phyloP scores from a whole-genome alignment of 148 eudicot species.

The Diospyros kaki region DNA sequence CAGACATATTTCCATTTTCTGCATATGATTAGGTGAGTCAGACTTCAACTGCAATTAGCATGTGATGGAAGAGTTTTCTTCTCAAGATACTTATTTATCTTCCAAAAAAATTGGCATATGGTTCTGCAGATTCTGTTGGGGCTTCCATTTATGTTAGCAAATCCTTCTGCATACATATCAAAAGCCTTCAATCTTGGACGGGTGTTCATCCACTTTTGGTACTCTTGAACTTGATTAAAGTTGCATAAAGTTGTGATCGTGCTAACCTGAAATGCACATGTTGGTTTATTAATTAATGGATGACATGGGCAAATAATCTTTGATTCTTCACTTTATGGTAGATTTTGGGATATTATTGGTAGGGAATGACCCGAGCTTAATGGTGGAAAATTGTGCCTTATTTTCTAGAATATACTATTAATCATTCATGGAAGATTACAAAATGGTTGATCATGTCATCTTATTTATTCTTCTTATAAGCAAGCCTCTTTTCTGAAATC shows the following conservation, averaged over 20 bases:
- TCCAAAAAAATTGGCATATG: constrained; percentile 31
- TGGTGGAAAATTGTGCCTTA: not conserved
- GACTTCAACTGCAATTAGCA: constrained; percentile 30
- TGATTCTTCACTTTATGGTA: not conserved
- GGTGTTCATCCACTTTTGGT: constrained; percentile 97
- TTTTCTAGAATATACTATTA: not conserved
- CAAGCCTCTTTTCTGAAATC: too few relatives aligned
- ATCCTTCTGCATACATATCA: constrained; percentile 76
- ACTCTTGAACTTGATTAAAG: constrained; percentile 24
- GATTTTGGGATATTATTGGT: not conserved
- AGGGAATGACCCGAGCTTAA: not conserved
- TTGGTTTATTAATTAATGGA: not conserved
- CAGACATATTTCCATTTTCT: constrained; percentile 7
- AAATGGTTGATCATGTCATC: not conserved
- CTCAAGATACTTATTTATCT: constrained; percentile 27
- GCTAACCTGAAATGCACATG: not conserved
- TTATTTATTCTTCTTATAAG: too few relatives aligned
- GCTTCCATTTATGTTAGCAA: constrained; percentile 68
- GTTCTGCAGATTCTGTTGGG: constrained; percentile 80
- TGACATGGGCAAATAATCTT: not conserved
- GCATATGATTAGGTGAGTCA: constrained; percentile 40
- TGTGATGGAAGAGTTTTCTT: constrained; percentile 27
- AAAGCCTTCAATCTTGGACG: constrained; percentile 97
- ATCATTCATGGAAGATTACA: not conserved
- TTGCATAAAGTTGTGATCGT: constrained; percentile 1